These are phyloP conservation scores for Suhomyces pyralidae DNA, from an alignment of 805 yeast genomes.

Conservation along the genomic window DNA sequence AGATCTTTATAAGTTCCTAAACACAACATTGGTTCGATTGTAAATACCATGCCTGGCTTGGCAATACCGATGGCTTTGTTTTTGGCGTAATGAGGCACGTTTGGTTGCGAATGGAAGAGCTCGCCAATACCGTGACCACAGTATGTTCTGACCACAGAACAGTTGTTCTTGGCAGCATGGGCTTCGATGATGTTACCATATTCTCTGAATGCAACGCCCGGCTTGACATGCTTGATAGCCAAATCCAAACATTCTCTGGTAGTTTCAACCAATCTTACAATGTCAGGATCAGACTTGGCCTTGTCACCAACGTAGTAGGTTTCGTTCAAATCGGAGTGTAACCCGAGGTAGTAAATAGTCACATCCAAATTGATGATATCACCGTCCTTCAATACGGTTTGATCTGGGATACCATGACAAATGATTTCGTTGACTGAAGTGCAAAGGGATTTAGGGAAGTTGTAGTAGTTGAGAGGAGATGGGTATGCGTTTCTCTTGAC, in stretches of 20 bases:
- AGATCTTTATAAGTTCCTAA: slow-evolving; percentile 76
- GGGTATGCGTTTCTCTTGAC: slow-evolving; percentile 89
- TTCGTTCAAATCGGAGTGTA: slow-evolving; percentile 93
- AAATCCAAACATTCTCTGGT: slow-evolving; percentile 82
- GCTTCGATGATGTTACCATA: slow-evolving; percentile 86
- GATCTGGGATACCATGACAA: slow-evolving; percentile 97
- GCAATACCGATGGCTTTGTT: slow-evolving; percentile 92
- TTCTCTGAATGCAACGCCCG: slow-evolving; percentile 84
- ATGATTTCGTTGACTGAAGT: slow-evolving; percentile 93
- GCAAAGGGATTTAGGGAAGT: slow-evolving; percentile 89
- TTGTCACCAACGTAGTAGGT: slow-evolving; percentile 95
- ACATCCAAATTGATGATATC: slow-evolving; percentile 93
- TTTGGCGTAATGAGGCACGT: slow-evolving; percentile 89
- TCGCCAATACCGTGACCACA: slow-evolving; percentile 92
- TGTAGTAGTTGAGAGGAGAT: slow-evolving; percentile 90
- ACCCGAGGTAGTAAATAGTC: slow-evolving; percentile 78
- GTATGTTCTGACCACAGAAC: slow-evolving; percentile 86
- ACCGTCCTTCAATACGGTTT: slow-evolving; percentile 83
- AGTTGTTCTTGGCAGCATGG: slow-evolving; percentile 72
- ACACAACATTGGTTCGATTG: slow-evolving; percentile 96
- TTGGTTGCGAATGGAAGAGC: slow-evolving; percentile 89
- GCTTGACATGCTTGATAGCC: slow-evolving; percentile 84
- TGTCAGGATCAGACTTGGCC: slow-evolving; percentile 72
- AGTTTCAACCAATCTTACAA: slow-evolving; percentile 83
- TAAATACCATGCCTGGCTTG: slow-evolving; percentile 94